These are phyloP conservation scores for Zancudomyces culisetae DNA, from an alignment of 371 early-diverging fungal species.

Conservation along the genomic window DNA sequence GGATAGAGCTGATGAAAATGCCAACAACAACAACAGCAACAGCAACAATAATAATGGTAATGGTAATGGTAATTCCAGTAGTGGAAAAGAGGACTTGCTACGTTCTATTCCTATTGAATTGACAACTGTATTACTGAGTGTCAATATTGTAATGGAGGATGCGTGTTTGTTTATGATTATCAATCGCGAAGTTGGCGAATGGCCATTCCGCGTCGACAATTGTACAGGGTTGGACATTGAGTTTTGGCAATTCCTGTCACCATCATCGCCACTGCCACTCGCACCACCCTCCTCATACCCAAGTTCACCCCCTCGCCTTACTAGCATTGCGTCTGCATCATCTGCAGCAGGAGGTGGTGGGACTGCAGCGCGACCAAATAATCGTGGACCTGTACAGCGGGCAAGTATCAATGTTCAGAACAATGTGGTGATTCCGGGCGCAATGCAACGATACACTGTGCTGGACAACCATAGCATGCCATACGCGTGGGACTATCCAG, in stretches of 20 bases:
- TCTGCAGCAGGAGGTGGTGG: background rate
- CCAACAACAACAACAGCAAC: background rate
- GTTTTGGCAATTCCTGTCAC: conserved; percentile 40
- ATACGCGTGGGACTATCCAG: conserved; percentile 93
- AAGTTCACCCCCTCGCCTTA: background rate
- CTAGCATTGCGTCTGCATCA: background rate
- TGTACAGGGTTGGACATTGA: conserved; percentile 52
- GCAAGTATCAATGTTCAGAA: too few species aligned
- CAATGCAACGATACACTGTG: conserved; percentile 7
- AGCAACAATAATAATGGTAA: too few species aligned
- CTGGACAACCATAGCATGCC: conserved; percentile 36
- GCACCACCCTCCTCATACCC: background rate
- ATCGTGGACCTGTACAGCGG: too few species aligned
- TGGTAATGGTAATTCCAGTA: background rate
- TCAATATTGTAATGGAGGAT: conserved; percentile 57
- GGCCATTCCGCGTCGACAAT: conserved; percentile 88
- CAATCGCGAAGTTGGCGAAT: conserved; percentile 50
- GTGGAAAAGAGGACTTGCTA: background rate
- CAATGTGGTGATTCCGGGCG: background rate
- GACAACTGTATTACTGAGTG: conserved; percentile 40
- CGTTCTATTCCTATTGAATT: background rate
- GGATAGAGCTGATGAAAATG: background rate
- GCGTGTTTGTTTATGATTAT: conserved; percentile 79
- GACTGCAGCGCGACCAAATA: too few species aligned
- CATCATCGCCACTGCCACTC: background rate